Evolutionary conservation across 2,329 filamentous ascomycete species (phyloP).

Genomic region (Torrubiellomyces zombiae): DNA sequence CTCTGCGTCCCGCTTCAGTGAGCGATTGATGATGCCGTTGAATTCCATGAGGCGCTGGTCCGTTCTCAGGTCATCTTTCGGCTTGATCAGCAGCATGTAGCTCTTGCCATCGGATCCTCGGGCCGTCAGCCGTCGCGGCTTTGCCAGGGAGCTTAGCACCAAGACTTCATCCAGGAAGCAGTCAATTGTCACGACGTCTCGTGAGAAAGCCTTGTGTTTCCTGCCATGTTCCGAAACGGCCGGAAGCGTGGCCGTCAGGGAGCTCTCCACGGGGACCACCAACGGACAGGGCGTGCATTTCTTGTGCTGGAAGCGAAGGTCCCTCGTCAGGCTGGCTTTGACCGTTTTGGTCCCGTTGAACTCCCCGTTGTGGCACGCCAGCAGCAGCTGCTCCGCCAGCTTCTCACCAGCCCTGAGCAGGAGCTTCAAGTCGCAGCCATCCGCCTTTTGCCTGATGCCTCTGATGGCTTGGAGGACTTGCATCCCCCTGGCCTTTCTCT

Average conservation of each 20-base stretch:
- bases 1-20: slow-evolving; percentile 80
- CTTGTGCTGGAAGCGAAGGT: slow-evolving; percentile 74
- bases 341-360: slow-evolving; percentile 53
- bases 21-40: slow-evolving; percentile 93
- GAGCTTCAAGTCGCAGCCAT: slow-evolving; percentile 45
- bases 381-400: slow-evolving; percentile 65
- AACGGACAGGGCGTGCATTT: slow-evolving; percentile 67
- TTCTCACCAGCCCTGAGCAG: slow-evolving; percentile 67
- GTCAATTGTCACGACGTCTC: slow-evolving; percentile 69
- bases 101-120: slow-evolving; percentile 74
- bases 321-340: slow-evolving; percentile 55
- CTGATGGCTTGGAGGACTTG: slow-evolving; percentile 35
- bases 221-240: slow-evolving; percentile 52
- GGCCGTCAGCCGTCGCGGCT: slow-evolving; percentile 77
- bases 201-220: slow-evolving; percentile 73
- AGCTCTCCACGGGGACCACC: slow-evolving; percentile 77
- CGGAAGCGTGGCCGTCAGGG: slow-evolving; percentile 69
- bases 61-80: slow-evolving; percentile 92
- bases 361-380: slow-evolving; percentile 60
- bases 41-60: slow-evolving; percentile 99
- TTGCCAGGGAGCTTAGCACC: slow-evolving; percentile 79
- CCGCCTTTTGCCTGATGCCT: slow-evolving; percentile 31
- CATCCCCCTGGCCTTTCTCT: slow-evolving; percentile 40
- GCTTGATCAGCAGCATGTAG: slow-evolving; percentile 90
- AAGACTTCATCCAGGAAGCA: slow-evolving; percentile 75